These are phyloP conservation scores for Psilocybe cyanescens DNA, from an alignment of 768 basidiomycete species.

Conservation along the genomic window DNA sequence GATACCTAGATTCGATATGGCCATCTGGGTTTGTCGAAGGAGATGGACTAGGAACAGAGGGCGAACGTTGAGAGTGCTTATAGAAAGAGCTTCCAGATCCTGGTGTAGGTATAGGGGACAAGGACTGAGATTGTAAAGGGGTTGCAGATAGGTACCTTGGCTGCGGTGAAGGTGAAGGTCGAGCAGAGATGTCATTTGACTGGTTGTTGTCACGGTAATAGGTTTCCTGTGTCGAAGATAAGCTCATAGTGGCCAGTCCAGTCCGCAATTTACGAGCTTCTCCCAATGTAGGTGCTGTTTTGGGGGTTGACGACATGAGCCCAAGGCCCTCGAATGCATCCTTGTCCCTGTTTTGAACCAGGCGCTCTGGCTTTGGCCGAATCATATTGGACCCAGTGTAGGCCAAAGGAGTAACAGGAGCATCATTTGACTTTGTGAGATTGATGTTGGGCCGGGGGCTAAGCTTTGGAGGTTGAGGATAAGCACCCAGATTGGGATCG, in stretches of 20 bases:
- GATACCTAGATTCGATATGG: conserved; percentile 76
- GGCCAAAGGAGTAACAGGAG: conserved; percentile 29
- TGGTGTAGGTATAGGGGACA: conserved; percentile 33
- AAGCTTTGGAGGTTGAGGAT: conserved; percentile 23
- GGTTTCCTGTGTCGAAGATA: conserved; percentile 26
- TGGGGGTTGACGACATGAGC: conserved; percentile 43
- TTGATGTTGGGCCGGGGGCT: conserved; percentile 23
- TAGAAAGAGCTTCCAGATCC: conserved; percentile 34
- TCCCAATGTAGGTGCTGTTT: conserved; percentile 66
- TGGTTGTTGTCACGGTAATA: conserved; percentile 34
- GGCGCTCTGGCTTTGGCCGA: conserved; percentile 25
- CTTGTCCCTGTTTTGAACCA: conserved; percentile 38
- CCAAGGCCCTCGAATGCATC: conserved; percentile 86
- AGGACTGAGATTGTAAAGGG: conserved; percentile 31
- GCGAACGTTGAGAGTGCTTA: conserved; percentile 31
- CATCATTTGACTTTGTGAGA: conserved; percentile 19
- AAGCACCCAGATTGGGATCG: conserved; percentile 32
- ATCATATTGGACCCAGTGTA: conserved; percentile 31
- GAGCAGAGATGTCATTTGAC: conserved; percentile 24
- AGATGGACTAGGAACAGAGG: conserved; percentile 31
- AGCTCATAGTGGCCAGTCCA: conserved; percentile 61
- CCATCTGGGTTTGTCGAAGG: conserved; percentile 35
- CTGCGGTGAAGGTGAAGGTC: conserved; percentile 41
- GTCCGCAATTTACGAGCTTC: conserved; percentile 77
- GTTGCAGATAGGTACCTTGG: conserved; percentile 28